Evolutionary conservation across 1,139 yeast species (phyloP), one percentile per base, ranked within the genome.

Genomic region (Kurtzmaniella quercitrusa): DNA sequence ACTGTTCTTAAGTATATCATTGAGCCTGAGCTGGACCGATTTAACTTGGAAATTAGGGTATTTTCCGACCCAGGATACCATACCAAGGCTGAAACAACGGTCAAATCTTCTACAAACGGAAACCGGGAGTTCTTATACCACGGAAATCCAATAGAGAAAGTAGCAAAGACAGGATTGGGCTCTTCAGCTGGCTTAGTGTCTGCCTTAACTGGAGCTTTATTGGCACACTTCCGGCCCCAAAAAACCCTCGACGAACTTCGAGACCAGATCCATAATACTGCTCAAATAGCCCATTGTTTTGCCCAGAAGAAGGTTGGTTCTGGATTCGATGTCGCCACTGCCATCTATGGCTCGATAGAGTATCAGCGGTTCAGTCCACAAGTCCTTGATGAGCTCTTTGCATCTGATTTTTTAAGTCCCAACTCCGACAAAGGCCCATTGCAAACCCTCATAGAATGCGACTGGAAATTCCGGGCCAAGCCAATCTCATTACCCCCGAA

Each of bases 231-330:
- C 52, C 15, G 15, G 14, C 54, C 57, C 5, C 56, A 62, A 0
- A 57, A 57, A 2, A 37, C 42, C 8, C 41, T 49, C 2, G 43
- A 46, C 3, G 33, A 46, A 45, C 48, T 70, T 3, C 40, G 45
- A 0, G 63, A 58, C 34, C 48, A 58, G 6, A 69, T 93, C 25
- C 98, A 93, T 61, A 91, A 89, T 54, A 65, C 89, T 29, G 80
- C 97, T 0, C 98, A 93, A 58, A 69, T 88, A 11, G 86, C 96
- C 1, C 98, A 93, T 60, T 91, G 97, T 60, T 77, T 79, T 45
- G 98, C 98, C 1, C 98, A 93, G 60, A 87, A 88, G 38, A 94
- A 94, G 61, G 82, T 93, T 23, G 98, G 98, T 0, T 88, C 96
- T 2, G 98, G 98, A 0, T 93, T 93, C 61, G 98, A 93, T 59